Evolutionary conservation across 2,329 filamentous ascomycete genomes (phyloP), one percentile per base, ranked within the genome.

Genomic region (Diatrype stigma): DNA sequence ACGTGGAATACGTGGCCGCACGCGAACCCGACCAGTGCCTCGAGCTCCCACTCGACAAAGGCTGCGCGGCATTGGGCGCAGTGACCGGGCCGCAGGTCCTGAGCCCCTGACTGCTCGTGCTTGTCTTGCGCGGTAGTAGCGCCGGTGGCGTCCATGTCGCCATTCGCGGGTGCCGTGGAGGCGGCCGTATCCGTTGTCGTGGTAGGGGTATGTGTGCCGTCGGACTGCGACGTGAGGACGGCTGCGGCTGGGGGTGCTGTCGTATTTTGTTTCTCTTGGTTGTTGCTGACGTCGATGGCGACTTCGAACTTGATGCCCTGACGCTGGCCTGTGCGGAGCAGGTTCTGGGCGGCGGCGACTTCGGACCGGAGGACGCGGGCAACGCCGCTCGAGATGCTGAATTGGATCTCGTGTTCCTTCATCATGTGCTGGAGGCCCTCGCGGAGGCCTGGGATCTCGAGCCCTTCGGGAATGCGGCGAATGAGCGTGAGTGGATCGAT

Each of bases 391-490:
- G 88, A 93, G 65, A 99, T 96, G 60, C 88, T 94, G 65, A 89
- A 85, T 71, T 97, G 94, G 42, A 99, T 89, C 65, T 97, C 94
- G 65, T 96, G 92, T 69, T 99, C 94, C 60, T 93, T 87, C 66
- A 99, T 88, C 75, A 99, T 91, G 51, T 92, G 87, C 42, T 87
- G 87, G 3, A 99, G 79, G 0, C 93, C 94, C 56, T 96, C 90
- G 52, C 91, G 80, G 6, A 99, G 76, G 0, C 94, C 94, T 60
- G 94, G 87, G 12, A 99, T 95, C 65, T 96, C 90, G 0, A 99
- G 77, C 0, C 94, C 92, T 63, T 95, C 90, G 0, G 94, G 94
- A 26, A 99, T 99, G 5, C 92, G 84, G 14, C 89, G 81, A 6
- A 99, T 90, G 3, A 99, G 81, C 16, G 87, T 88, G 55, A 97